Evolutionary conservation across 306 rosid genomes (phyloP), one percentile per base, ranked within the genome.

Genomic region (Coriaria nepalensis): DNA sequence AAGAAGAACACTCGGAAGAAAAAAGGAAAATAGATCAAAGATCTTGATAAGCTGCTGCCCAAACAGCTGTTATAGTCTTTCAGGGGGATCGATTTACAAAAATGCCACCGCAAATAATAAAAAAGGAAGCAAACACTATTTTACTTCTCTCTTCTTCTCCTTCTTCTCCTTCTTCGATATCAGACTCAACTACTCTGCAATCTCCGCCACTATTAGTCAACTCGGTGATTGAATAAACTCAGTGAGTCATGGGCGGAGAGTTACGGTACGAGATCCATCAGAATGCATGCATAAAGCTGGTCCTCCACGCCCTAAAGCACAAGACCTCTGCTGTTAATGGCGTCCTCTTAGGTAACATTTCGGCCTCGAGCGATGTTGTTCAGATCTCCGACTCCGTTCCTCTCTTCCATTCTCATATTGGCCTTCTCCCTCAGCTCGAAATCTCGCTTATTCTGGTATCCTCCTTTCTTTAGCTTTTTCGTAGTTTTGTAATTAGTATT

Each of bases 401-500:
- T 68, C 92, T 90, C 9, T 85, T 90, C 65, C 97, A 90, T 67
- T 77, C 97, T 49, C 80, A 74, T 68, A 51, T 85, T 64, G 75
- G 94, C 33, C 97, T 90, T 43, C 97, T 90, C 49, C 97, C 97
- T 6, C 95, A 79, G 67, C 75, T 90, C 39, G 97, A 90, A 80
- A 90, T 85, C 68, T 79, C 97, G n/a, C 97, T 90, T 45, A 69
- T 90, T 33, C 79, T 90, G 70, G 97, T 90, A 50, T 13, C 46
- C 4, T 48, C 35, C 53, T 32, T 8, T 45, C 20, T 37, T 37
- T 50, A 40, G 29, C 29, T 20, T 20, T 20, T 20, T 20, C 29
- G 29, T 20, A 1, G 29, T 20, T 20, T 20, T 20, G 29, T 20
- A 1, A 20, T 20, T 20, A 20, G 29, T 20, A 20, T 20, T 20